phyloP scores from a whole-genome alignment of 2,329 filamentous ascomycete species.

The Fusarium pininemorale region DNA sequence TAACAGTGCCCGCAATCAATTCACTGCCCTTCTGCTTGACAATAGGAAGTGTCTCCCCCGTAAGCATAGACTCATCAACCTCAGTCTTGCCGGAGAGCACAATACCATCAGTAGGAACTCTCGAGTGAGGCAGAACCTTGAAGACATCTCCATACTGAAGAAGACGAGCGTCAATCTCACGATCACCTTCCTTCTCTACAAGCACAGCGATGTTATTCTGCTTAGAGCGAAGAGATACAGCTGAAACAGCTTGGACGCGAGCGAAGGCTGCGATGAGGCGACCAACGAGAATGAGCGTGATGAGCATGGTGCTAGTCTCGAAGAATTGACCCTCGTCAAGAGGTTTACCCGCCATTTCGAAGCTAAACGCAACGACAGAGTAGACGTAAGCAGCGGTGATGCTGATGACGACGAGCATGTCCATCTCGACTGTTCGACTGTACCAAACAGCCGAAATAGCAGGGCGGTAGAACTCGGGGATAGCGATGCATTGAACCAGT shows the following conservation, averaged over 20 bases:
- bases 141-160: conserved; percentile 68
- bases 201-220: conserved; percentile 61
- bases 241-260: conserved; percentile 47
- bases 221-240: conserved; percentile 52
- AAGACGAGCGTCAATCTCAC: conserved; percentile 62
- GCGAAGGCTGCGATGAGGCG: conserved; percentile 51
- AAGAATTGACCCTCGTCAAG: conserved; percentile 31
- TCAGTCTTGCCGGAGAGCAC: conserved; percentile 64
- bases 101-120: conserved; percentile 66
- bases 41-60: background rate
- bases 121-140: conserved; percentile 59
- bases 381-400: conserved; percentile 63
- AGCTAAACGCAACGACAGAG: conserved; percentile 53
- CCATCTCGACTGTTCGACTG: conserved; percentile 62
- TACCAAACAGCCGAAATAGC: conserved; percentile 57
- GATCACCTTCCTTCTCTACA: conserved; percentile 43
- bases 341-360: conserved; percentile 44
- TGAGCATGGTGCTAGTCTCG: conserved; percentile 55
- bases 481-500: conserved; percentile 59
- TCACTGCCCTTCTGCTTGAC: conserved; percentile 1
- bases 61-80: conserved; percentile 71
- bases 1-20: conserved; percentile 3
- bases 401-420: conserved; percentile 64
- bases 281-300: conserved; percentile 52
- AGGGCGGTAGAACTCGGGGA: conserved; percentile 59